These are phyloP conservation scores for Castanospermum australe DNA, from an alignment of 306 rosid genomes.

Conservation along the genomic window DNA sequence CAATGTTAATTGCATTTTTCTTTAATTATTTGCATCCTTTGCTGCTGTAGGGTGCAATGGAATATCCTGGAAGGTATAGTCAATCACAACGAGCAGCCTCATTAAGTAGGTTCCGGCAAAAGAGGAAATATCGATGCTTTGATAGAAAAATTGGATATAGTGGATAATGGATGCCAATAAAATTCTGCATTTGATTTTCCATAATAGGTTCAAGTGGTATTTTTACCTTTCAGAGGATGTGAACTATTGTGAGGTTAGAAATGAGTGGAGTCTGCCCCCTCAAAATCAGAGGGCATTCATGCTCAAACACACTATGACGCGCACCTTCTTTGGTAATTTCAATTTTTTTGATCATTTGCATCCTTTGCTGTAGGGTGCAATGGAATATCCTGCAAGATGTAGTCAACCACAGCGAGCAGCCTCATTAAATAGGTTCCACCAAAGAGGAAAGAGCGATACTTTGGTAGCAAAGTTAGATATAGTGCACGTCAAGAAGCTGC, in stretches of 20 bases:
- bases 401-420: slow-evolving; percentile 74
- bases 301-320: not conserved
- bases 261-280: slow-evolving; percentile 38
- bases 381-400: slow-evolving; percentile 50
- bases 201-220: slow-evolving; percentile 66
- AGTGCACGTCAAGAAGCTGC: slow-evolving; percentile 79
- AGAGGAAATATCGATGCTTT: slow-evolving; percentile 69
- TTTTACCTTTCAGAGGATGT: slow-evolving; percentile 60
- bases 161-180: slow-evolving; percentile 13
- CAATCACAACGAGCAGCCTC: slow-evolving; percentile 76
- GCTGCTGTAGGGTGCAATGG: slow-evolving; percentile 38
- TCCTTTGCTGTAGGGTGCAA: slow-evolving; percentile 29
- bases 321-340: not conserved
- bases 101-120: slow-evolving; percentile 67
- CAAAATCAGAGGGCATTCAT: slow-evolving; percentile 52
- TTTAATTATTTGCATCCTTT: not conserved
- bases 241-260: slow-evolving; percentile 47
- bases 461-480: slow-evolving; percentile 74
- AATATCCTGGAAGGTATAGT: slow-evolving; percentile 49
- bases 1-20: no score
- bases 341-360: not conserved
- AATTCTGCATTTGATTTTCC: not conserved
- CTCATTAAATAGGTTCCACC: slow-evolving; percentile 69
- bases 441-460: slow-evolving; percentile 72
- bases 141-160: slow-evolving; percentile 74